Percentiles rank a stretch among this genome's conserved stretches.
These are phyloP conservation scores for Candida glucosophila DNA, from an alignment of 1,139 yeast genomes.

Conservation along the genomic window DNA sequence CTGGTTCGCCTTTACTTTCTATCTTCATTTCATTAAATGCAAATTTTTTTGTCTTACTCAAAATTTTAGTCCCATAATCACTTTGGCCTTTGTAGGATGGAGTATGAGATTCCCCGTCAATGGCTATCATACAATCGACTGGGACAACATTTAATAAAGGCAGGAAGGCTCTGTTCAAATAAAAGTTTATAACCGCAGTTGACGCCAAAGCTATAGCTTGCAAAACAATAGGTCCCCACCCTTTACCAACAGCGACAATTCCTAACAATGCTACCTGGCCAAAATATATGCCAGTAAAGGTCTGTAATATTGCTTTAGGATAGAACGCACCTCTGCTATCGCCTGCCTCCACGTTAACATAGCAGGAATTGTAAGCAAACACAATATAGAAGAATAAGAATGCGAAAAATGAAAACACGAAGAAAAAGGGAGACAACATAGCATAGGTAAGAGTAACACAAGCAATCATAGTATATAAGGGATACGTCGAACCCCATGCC, in stretches of 20 bases:
- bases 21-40: too few species aligned
- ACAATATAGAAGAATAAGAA: constrained; percentile 72
- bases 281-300: constrained; percentile 78
- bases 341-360: constrained; percentile 50
- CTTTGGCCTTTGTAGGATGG: constrained; percentile 38
- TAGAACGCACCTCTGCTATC: constrained; percentile 82
- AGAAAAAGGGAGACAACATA: constrained; percentile 65
- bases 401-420: constrained; percentile 62
- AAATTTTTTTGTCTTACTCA: constrained; percentile 12
- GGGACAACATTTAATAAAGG: constrained; percentile 54
- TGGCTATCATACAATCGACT: constrained; percentile 57
- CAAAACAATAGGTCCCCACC: constrained; percentile 88
- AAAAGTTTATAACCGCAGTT: constrained; percentile 60
- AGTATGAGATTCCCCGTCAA: constrained; percentile 63
- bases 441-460: constrained; percentile 75
- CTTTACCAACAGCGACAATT: constrained; percentile 80
- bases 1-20: constrained; percentile 10
- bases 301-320: constrained; percentile 82
- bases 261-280: constrained; percentile 84
- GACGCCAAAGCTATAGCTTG: constrained; percentile 56
- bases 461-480: constrained; percentile 73
- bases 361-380: constrained; percentile 69
- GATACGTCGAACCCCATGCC: constrained; percentile 87
- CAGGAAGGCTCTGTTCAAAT: constrained; percentile 54
- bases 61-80: constrained; percentile 27